phyloP scores from a whole-genome alignment of 306 rosid genomes.

The Cucumis melo region DNA sequence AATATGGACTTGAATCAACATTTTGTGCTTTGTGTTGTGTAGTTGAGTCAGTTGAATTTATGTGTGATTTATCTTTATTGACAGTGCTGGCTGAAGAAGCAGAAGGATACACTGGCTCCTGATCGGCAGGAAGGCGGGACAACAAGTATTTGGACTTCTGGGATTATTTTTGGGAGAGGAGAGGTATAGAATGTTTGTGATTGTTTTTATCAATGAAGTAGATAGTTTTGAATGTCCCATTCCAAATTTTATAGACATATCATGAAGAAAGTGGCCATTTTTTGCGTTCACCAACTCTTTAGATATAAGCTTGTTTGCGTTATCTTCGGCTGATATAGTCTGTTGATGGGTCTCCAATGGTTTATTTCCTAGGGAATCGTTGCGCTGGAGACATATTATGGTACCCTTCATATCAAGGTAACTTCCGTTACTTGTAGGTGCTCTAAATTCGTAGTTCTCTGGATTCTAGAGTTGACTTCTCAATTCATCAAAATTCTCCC shows the following conservation, averaged over 20 bases:
- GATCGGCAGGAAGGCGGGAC: slow-evolving; percentile 39
- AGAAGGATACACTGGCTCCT: slow-evolving; percentile 69
- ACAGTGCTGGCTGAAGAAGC: slow-evolving; percentile 99
- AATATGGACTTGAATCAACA: neutral
- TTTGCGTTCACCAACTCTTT: neutral
- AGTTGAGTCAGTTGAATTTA: neutral
- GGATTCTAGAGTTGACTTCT: neutral
- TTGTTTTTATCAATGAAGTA: neutral
- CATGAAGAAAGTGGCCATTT: neutral
- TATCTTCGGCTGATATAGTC: slow-evolving; percentile 2
- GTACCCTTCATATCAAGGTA: slow-evolving; percentile 80
- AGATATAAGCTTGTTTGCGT: neutral
- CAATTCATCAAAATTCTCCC: neutral
- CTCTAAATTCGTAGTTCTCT: neutral
- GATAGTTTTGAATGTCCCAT: neutral
- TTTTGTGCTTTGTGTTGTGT: neutral
- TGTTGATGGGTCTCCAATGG: neutral
- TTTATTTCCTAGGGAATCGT: slow-evolving; percentile 51
- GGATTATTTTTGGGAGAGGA: slow-evolving; percentile 81
- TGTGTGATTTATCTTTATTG: neutral
- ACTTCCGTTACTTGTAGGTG: slow-evolving; percentile 9
- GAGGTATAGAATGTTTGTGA: slow-evolving; percentile 33
- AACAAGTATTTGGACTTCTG: slow-evolving; percentile 70
- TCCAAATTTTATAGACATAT: neutral
- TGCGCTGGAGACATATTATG: slow-evolving; percentile 57